Base-by-base conservation (phyloP, 257 asterid genomes). In the Forsythia suspensa region DNA sequence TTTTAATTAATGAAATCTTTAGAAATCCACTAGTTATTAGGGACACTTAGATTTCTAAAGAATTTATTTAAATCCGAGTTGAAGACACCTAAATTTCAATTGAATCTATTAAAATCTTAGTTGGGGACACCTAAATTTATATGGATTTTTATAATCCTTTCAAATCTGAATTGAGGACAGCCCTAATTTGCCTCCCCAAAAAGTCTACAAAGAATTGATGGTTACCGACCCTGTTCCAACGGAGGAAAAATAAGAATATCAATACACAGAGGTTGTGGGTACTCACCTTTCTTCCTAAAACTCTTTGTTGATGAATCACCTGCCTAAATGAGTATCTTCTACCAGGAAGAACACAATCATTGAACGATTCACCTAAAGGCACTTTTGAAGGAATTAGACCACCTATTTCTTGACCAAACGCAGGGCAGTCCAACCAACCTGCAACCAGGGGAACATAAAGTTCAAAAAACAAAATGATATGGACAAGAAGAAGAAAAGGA, bases 371-470 rank as follows among this genome's bases (percentile, higher is more conserved):
- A 66, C 90, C 95, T 82, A 96, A 79, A 39, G 98, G 99, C 71
- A 92, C 98, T 82, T 94, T 96, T 76, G 99, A 96, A 81, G 99
- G 99, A 83, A 96, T 86, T 82, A 96, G 79, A 78, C 85, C 76
- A 46, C 88, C 84, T 79, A 91, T 85, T 83, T 96, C 98, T 73
- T 89, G 89, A 73, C 99, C 98, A 81, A 36, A 72, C 18, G 93
- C 86, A 48, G 98, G 97, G 84, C 99, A 96, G 66, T 96, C 97
- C 88, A 96, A 83, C 99, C 99, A 96, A 79, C 99, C 99, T 96
- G 88, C 84, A 83, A 78, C 51, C 7, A 41, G 39, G 68, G 72
- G 71, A 72, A 4, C 21, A 16, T 3, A 57, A 78, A 68, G 61
- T 51, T 51, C 21, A 78, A 71, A 74, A 21, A 71, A 40, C 68